These are phyloP conservation scores for Purshia tridentata DNA, from an alignment of 306 rosid species.

Conservation along the genomic window DNA sequence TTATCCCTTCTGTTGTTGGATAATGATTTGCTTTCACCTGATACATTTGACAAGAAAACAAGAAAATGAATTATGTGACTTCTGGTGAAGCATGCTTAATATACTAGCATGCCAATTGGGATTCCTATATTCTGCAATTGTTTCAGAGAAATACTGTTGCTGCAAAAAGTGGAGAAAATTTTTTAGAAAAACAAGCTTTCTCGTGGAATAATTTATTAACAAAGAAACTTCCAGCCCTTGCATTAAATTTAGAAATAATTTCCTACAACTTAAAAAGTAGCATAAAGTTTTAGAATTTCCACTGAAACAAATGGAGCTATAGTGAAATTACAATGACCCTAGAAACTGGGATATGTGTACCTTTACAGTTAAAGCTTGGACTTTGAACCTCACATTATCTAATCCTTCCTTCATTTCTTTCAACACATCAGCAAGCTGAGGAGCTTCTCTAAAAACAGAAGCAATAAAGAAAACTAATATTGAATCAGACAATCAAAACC, in stretches of 20 bases:
- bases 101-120: neutral
- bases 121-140: neutral
- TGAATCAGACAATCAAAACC: neutral
- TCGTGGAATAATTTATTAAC: neutral
- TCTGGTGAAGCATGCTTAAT: neutral
- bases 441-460: slow-evolving; percentile 45
- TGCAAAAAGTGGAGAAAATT: neutral
- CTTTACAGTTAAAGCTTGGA: slow-evolving; percentile 66
- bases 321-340: neutral
- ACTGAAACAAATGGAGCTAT: neutral
- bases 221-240: neutral
- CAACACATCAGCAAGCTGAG: slow-evolving; percentile 58
- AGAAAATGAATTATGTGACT: neutral
- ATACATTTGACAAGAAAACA: slow-evolving; percentile 21
- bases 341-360: slow-evolving; percentile 28
- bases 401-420: slow-evolving; percentile 88
- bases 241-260: neutral
- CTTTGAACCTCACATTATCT: slow-evolving; percentile 54
- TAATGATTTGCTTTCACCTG: slow-evolving; percentile 65
- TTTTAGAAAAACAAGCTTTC: neutral
- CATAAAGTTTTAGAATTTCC: neutral
- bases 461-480: neutral
- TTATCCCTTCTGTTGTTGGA: slow-evolving; percentile 71
- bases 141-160: neutral
- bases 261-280: neutral